phyloP scores from a whole-genome alignment of 179 eudicot genomes.

The Actinidia arguta region DNA sequence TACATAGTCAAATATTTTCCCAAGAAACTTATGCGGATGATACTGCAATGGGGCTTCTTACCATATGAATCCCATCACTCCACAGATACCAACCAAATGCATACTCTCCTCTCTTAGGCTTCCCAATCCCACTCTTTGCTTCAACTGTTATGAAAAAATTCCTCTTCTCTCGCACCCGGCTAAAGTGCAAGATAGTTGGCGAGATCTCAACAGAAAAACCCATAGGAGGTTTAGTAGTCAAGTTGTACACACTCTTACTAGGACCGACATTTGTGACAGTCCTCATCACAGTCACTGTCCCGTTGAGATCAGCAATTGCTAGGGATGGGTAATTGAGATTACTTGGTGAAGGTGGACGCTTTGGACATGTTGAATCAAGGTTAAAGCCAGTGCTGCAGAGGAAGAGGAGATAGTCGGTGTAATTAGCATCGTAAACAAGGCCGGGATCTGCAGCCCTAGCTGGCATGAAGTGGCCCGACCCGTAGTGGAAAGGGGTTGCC shows the following conservation, averaged over 20 bases:
- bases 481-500: conserved; percentile 56
- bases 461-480: conserved; percentile 60
- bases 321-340: conserved; percentile 42
- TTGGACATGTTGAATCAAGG: conserved; percentile 18
- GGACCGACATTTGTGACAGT: conserved; percentile 38
- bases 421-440: conserved; percentile 53
- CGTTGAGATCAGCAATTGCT: conserved; percentile 34
- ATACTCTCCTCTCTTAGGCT: conserved; percentile 19
- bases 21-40: conserved; percentile 25
- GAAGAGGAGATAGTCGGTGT: conserved; percentile 41
- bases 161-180: conserved; percentile 32
- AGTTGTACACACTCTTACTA: conserved; percentile 31
- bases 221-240: conserved; percentile 26
- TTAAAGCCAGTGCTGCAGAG: conserved; percentile 35
- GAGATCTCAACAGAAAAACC: conserved; percentile 38
- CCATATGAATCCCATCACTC: conserved; percentile 63
- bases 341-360: conserved; percentile 12
- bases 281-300: conserved; percentile 22
- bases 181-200: conserved; percentile 34
- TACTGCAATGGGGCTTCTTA: conserved; percentile 59
- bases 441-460: conserved; percentile 61
- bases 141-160: conserved; percentile 37
- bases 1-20: neutral
- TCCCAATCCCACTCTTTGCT: conserved; percentile 3
- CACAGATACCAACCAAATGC: conserved; percentile 40